Base-by-base conservation (phyloP, 169 alveolate genomes). In the Plasmodium fragile region DNA sequence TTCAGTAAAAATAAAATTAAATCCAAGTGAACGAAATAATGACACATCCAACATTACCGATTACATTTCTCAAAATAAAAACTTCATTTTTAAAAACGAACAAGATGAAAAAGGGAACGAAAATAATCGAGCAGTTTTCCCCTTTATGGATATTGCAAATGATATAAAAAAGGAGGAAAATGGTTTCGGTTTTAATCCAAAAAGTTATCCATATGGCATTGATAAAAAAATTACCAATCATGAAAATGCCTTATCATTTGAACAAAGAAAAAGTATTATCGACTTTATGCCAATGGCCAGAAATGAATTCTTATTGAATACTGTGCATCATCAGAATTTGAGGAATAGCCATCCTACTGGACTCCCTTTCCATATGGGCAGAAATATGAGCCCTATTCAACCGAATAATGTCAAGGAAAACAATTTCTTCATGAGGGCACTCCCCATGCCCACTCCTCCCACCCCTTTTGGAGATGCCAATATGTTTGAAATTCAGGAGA, bases 281-380 rank as follows among this genome's bases (percentile, higher is more conserved):
- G 94, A 89, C 39, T 78, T 78, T 89, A 89, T 89, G 94, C 94
- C 94, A 4, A 25, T 89, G 90, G 94, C 94, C 7, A 79, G 72
- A 59, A 89, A 89, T 41, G 79, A 89, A 78, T 55, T 78, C 43
- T 78, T 89, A 78, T 78, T 89, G 49, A 89, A 89, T 59, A 89
- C 94, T 25, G 25, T 89, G 39, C 94, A 89, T 89, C 87, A 89
- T 36, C 13, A 53, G 45, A 77, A 89, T 4, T 39, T 89, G 71
- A 39, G 89, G 81, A 89, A 89, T 59, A 73, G 43, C 4, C 78
- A 89, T 13, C 34, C 59, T n/a, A 53, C 30, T 45, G 52, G 52
- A 39, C 69, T 25, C 81, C 43, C 49, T 32, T 36, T 28, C n/a
- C 18, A 28, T 36, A 78, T 78, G 82, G 71, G 72, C 22, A 89